These are phyloP conservation scores for Amborella trichopoda DNA, from an alignment of 164 flowering plant species.

Conservation along the genomic window DNA sequence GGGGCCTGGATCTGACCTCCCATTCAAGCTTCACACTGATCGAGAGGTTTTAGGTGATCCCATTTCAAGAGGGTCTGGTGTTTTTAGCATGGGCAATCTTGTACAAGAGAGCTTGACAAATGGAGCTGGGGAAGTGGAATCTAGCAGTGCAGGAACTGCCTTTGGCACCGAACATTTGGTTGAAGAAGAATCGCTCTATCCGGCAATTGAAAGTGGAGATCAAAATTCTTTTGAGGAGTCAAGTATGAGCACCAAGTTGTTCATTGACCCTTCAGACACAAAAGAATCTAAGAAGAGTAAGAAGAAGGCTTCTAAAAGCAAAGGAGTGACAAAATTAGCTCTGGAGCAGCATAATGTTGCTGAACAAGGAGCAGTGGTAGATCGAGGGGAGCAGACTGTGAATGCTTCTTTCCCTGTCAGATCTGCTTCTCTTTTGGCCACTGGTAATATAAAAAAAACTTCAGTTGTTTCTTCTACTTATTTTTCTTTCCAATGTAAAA, in stretches of 20 bases:
- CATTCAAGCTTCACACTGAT: conserved; percentile 7
- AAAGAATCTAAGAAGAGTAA: conserved; percentile 25
- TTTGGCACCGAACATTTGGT: conserved; percentile 23
- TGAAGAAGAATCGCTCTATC: conserved; percentile 18
- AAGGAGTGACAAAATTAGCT: conserved; percentile 8
- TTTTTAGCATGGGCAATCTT: not conserved
- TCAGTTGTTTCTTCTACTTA: too few relatives aligned
- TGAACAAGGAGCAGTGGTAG: conserved; percentile 18
- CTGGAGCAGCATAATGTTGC: conserved; percentile 20
- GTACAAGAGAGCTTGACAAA: conserved; percentile 10
- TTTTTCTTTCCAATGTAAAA: too few relatives aligned
- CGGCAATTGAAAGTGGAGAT: conserved; percentile 12
- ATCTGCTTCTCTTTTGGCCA: conserved; percentile 18
- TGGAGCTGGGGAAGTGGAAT: conserved; percentile 16
- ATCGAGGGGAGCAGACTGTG: conserved; percentile 19
- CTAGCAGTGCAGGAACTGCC: conserved; percentile 18
- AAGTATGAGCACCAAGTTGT: conserved; percentile 3
- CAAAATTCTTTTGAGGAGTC: conserved; percentile 10
- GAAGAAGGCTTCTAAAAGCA: conserved; percentile 19
- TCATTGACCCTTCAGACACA: conserved; percentile 19
- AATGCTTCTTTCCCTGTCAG: conserved; percentile 29
- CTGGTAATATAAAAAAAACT: too few relatives aligned
- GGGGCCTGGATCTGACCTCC: conserved; percentile 25
- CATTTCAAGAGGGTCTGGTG: conserved; percentile 21
- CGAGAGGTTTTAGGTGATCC: conserved; percentile 19